Percentiles rank a stretch among this genome's conserved stretches.
Conservation (phyloP, 371 early-diverging fungal genomes). For the Gilbertella persicaria region DNA sequence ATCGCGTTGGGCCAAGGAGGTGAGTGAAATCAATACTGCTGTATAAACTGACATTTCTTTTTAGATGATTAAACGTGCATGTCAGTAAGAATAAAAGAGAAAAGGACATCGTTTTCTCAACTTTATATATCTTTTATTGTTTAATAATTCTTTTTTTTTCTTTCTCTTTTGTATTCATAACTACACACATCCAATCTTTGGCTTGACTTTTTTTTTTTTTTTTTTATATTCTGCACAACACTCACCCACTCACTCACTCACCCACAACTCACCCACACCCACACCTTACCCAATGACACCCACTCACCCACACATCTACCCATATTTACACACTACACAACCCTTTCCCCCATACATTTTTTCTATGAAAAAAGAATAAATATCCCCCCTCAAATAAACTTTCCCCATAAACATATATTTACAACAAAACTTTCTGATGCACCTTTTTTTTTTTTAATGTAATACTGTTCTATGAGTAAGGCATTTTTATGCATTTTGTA, state of each 20-base stretch:
- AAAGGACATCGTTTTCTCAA: neutral
- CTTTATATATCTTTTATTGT: slow-evolving; percentile 1
- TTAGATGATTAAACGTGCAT: slow-evolving; percentile 33
- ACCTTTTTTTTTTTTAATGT: no score
- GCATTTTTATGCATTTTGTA: no score
- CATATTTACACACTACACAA: no score
- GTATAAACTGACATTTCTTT: neutral
- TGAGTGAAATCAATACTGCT: slow-evolving; percentile 10
- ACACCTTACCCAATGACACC: neutral
- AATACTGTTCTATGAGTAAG: no score
- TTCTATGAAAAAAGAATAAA: no score
- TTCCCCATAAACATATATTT: no score
- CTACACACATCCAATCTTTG: neutral
- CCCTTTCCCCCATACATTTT: no score
- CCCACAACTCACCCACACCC: neutral
- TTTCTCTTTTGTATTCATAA: slow-evolving; percentile 13
- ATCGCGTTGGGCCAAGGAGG: slow-evolving; percentile 81
- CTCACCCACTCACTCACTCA: neutral
- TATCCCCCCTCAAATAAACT: no score
- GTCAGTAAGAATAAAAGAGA: slow-evolving; percentile 14
- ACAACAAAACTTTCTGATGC: no score
- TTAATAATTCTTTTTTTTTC: slow-evolving; percentile 5
- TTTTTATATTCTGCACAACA: neutral
- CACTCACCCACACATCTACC: neutral
- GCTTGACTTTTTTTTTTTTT: neutral